Base-by-base conservation (phyloP, 495 filamentous ascomycete genomes). In the Xylaria sp. region DNA sequence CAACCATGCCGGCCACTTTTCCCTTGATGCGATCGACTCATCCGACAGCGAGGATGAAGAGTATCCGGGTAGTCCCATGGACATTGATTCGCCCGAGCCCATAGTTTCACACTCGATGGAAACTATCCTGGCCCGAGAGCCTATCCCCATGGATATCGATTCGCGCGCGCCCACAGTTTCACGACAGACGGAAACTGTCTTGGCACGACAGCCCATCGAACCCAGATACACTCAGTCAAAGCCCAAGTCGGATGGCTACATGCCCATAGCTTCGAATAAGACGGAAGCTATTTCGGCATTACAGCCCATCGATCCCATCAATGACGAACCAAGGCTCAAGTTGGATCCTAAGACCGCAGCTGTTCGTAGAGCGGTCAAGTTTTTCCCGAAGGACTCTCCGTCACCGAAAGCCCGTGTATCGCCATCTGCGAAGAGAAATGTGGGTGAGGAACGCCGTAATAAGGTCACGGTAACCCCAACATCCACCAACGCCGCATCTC, bases 1-100 rank as follows among this genome's bases (percentile, higher is more conserved):
- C 52, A 71, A 66, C 21, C 33, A 71, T 50, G 61, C 21, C 1
- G 69, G 69, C 8, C 61, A 59, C 19, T 71, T 71, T 26, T 71
- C 69, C 26, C 24, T 66, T 15, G 61, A 64, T 57, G 48, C 61
- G 40, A 21, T 64, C 15, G 41, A 71, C 17, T 11, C 44, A 26
- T 57, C 61, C n/a, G 69, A 71, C n/a, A 66, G 61, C 37, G 69
- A 71, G 5, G 69, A 71, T 71, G 50, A 58, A 17, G 61, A 66
- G 61, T 52, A 57, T 58, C 14, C 52, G 19, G 68, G 59, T 26
- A 57, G 48, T 50, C 58, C 69, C 12, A 71, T 71, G 69, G 61
- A 58, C 21, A 64, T 71, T 6, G 69, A 71, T 48, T 26, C 69
- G 8, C 61, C 59, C 7, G 46, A 43, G 41, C 67, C 55, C 57